Evolutionary conservation across 306 rosid genomes (phyloP).

Genomic region (Albizia julibrissin): DNA sequence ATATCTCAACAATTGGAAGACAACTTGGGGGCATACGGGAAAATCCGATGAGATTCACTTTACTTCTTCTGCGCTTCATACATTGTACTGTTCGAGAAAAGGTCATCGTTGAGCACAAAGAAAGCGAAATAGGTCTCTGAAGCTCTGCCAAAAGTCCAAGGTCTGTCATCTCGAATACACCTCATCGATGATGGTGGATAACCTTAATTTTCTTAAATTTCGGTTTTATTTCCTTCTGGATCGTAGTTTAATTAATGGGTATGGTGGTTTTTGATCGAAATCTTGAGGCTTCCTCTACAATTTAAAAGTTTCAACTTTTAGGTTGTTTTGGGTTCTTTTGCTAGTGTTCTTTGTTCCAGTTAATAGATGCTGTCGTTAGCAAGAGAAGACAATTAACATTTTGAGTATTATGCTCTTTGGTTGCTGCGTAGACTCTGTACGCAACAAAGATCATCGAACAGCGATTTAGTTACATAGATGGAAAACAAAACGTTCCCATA

Average conservation of each 20-base stretch:
- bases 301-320: conserved; percentile 24
- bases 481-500: neutral
- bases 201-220: conserved; percentile 33
- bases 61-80: neutral
- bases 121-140: conserved; percentile 34
- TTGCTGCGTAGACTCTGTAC: neutral
- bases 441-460: neutral
- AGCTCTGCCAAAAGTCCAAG: conserved; percentile 62
- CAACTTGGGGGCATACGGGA: conserved; percentile 5
- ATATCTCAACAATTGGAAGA: neutral
- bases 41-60: neutral
- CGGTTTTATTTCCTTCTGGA: conserved; percentile 21
- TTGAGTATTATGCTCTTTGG: neutral
- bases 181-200: neutral
- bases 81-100: conserved; percentile 8
- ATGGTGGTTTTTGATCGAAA: conserved; percentile 8
- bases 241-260: conserved; percentile 13
- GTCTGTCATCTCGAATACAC: conserved; percentile 47
- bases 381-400: neutral
- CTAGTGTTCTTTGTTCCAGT: neutral
- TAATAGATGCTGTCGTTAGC: neutral
- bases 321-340: neutral
- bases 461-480: neutral
- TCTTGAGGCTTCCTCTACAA: neutral
- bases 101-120: conserved; percentile 9